A percentile compares a stretch with the other conserved stretches of the same genome.
These are phyloP conservation scores for Acanthamoeba culbertsoni DNA, from an alignment of 208 protist species.

Conservation along the genomic window DNA sequence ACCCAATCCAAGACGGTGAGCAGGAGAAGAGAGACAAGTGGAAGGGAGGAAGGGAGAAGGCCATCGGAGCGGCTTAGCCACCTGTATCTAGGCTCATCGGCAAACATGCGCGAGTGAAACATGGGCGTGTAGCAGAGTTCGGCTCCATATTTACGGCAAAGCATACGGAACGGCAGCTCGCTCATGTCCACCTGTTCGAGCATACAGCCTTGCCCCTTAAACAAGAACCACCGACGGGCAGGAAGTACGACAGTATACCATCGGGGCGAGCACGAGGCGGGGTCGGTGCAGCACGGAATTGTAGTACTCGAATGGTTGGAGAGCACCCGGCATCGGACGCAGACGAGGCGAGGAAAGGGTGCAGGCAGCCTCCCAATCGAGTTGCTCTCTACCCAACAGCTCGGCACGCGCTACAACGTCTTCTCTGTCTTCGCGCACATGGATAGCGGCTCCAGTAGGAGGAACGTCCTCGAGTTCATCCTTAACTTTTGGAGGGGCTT, in stretches of 20 bases:
- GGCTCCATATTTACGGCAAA: conserved; percentile 70
- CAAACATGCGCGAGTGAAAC: conserved; percentile 64
- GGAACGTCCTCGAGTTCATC: no score
- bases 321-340: neutral
- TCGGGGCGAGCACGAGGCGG: neutral
- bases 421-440: neutral
- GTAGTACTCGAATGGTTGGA: neutral
- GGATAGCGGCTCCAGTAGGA: no score
- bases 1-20: neutral
- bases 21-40: neutral
- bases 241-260: neutral
- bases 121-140: conserved; percentile 79
- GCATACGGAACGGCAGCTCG: conserved; percentile 76
- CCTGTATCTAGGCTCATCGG: neutral
- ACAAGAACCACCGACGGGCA: neutral
- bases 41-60: neutral
- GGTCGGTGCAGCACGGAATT: neutral
- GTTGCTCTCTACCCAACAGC: neutral
- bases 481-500: no score
- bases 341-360: neutral
- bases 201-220: neutral
- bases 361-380: neutral
- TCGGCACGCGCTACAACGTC: neutral
- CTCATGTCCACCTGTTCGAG: conserved; percentile 70
- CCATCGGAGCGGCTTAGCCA: neutral